Conservation (phyloP, 176 grass and related monocot genomes). For the Urochloa ruziziensis region DNA sequence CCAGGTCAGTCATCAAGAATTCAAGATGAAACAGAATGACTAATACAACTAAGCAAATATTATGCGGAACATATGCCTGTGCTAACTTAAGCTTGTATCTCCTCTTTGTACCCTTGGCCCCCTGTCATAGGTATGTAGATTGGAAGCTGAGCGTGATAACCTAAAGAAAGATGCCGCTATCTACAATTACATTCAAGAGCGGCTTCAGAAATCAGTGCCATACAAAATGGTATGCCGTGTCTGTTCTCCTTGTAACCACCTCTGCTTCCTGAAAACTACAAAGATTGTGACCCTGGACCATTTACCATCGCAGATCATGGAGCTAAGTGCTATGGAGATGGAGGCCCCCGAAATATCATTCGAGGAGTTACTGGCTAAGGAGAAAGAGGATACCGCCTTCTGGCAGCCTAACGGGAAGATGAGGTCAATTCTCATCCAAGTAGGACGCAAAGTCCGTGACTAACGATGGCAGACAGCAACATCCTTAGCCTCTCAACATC, state of each 20-base stretch:
- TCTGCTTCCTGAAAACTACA: not conserved
- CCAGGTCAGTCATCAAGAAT: slow-evolving; percentile 56
- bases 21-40: not conserved
- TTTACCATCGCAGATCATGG: slow-evolving; percentile 56
- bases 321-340: slow-evolving; percentile 46
- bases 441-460: not conserved
- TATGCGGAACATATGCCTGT: not conserved
- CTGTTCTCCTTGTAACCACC: not conserved
- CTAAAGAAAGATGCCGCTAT: slow-evolving; percentile 71
- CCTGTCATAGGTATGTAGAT: slow-evolving; percentile 56
- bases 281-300: not conserved
- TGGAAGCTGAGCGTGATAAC: slow-evolving; percentile 74
- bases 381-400: slow-evolving; percentile 86
- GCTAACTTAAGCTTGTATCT: not conserved
- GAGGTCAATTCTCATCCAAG: slow-evolving; percentile 50
- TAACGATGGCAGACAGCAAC: not conserved
- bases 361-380: slow-evolving; percentile 82
- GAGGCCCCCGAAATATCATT: slow-evolving; percentile 68
- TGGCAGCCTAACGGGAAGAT: slow-evolving; percentile 75
- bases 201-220: slow-evolving; percentile 56
- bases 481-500: not conserved
- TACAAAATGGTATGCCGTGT: slow-evolving; percentile 63
- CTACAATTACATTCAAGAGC: slow-evolving; percentile 74
- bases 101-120: not conserved
- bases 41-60: not conserved